Evolutionary conservation across 2,329 filamentous ascomycete species (phyloP), one percentile per base, ranked within the genome.

Genomic region (Claviceps fusiformis): DNA sequence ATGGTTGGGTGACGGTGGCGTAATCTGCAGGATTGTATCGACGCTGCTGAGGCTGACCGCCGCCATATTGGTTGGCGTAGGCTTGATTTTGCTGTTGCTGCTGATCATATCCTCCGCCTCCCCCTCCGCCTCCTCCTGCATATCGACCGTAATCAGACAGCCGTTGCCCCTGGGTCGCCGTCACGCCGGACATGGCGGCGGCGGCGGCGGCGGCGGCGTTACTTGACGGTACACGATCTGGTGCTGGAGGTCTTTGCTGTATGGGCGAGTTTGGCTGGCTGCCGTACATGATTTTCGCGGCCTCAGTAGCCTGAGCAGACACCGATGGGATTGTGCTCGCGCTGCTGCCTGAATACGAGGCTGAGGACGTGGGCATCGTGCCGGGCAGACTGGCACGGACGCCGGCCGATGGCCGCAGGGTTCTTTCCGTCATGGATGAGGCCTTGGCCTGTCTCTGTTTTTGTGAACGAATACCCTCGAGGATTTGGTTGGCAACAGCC

Each of bases 401-500:
- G 54, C 71, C 61, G 52, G 68, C 9, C 9, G 35, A 62, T 33
- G 78, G 73, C 54, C 89, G 79, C 58, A 92, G 72, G 3, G 85
- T 89, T 64, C 80, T 79, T 52, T 82, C 81, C 57, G 78, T 80
- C 69, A 92, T 75, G 48, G 72, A 79, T 1, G 75, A 71, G 0
- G 71, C 72, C 68, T 82, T 80, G 53, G 76, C 75, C 70, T 86
- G 77, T 52, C 75, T 71, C 57, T 83, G 82, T 72, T 91, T 95
- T 57, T 87, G 85, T 52, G 83, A 83, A 65, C 89, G 82, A 62
- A 96, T 87, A 52, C 91, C 89, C 60, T 90, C 86, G 54, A 97
- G 71, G 60, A 98, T 96, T 66, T 95, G 84, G 69, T 96, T 97
- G 47, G 93, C 93, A 43, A 89, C 87, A 56, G 93, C 87, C 93